A percentile compares a stretch with the other conserved stretches of the same genome.
Evolutionary conservation across 352 stramenopile species (phyloP).

Genomic region (Pythium chondricola): DNA sequence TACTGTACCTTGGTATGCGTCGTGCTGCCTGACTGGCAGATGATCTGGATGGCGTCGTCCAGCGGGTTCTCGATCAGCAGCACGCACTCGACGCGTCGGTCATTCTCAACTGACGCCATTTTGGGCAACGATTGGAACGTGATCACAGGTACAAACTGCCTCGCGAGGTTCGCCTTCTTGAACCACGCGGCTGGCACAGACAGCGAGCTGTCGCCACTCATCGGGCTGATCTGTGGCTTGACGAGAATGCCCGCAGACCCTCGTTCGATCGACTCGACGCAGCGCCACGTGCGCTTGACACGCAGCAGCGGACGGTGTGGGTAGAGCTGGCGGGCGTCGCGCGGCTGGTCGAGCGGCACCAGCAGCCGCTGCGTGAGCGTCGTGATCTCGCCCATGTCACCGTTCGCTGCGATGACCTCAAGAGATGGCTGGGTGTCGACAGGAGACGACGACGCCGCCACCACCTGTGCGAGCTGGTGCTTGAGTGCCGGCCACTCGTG

Average conservation of each 20-base stretch:
- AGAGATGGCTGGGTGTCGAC: no score
- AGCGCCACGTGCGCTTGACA: slow-evolving; percentile 81
- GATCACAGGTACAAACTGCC: slow-evolving; percentile 71
- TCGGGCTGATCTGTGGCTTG: slow-evolving; percentile 88
- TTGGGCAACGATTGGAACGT: slow-evolving; percentile 61
- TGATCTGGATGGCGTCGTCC: slow-evolving; percentile 63
- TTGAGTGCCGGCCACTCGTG: slow-evolving; percentile 55
- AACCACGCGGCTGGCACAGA: slow-evolving; percentile 75
- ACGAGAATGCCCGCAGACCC: slow-evolving; percentile 80
- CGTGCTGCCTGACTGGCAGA: slow-evolving; percentile 21
- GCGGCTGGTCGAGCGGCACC: slow-evolving; percentile 62
- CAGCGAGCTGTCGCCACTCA: slow-evolving; percentile 85
- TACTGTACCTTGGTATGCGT: slow-evolving; percentile 21
- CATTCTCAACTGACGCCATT: not conserved
- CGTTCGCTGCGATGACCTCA: slow-evolving; percentile 18
- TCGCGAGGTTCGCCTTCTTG: slow-evolving; percentile 77
- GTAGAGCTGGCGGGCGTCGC: slow-evolving; percentile 36
- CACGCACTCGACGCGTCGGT: slow-evolving; percentile 33
- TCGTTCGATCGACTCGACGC: slow-evolving; percentile 73
- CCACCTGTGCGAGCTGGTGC: slow-evolving; percentile 29
- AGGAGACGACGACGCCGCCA: slow-evolving; percentile 11
- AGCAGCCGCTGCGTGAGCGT: slow-evolving; percentile 53
- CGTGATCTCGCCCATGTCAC: slow-evolving; percentile 45
- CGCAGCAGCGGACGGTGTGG: slow-evolving; percentile 65
- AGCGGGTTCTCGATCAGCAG: slow-evolving; percentile 81